Evolutionary conservation across 176 grass and related monocot genomes (phyloP), one percentile per base, ranked within the genome.

Genomic region (Oropetium thomaeum): DNA sequence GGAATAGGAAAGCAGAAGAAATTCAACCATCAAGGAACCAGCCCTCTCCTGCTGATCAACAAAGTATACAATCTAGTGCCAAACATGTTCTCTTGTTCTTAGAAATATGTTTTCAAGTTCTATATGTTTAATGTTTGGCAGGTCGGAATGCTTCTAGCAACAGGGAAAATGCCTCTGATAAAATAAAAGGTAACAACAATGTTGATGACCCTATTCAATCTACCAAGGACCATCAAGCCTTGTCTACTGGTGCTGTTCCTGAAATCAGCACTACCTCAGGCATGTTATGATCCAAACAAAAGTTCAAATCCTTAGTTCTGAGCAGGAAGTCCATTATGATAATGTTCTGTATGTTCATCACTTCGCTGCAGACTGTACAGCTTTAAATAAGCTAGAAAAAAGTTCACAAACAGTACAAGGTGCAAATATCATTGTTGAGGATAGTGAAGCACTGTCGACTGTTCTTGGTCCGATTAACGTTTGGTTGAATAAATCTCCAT

Each of bases 341-440:
- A 27, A 57, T 57, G 0, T 27, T 57, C 53, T 57, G 23, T 57
- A 27, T 57, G 23, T 12, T 27, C 23, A 57, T 27, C 53, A 48
- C 32, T 58, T 63, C 48, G 33, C 71, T 89, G 83, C 81, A 98
- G 95, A 86, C 52, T 57, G 58, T 69, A 90, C 90, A 69, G 68
- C 86, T 86, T 89, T 98, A 63, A 84, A 88, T 83, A 93, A 85
- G 40, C 79, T 98, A 57, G 95, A 94, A 88, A 98, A 92, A 81
- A 40, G 74, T 78, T 98, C 95, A 73, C 86, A 90, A 58, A 98
- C 89, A 86, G 84, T 90, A 67, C 83, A 92, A 81, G 95, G 91
- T 58, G 91, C 89, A 77, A 83, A 54, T 32, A 87, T 2, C 57
- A 91, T 98, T 81, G 57, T 87, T 88, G 74, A 89, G 87, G 89